Evolutionary conservation across 225 moss, liverwort and hornwort species (phyloP).

Genomic region (Takakia lepidozioides): DNA sequence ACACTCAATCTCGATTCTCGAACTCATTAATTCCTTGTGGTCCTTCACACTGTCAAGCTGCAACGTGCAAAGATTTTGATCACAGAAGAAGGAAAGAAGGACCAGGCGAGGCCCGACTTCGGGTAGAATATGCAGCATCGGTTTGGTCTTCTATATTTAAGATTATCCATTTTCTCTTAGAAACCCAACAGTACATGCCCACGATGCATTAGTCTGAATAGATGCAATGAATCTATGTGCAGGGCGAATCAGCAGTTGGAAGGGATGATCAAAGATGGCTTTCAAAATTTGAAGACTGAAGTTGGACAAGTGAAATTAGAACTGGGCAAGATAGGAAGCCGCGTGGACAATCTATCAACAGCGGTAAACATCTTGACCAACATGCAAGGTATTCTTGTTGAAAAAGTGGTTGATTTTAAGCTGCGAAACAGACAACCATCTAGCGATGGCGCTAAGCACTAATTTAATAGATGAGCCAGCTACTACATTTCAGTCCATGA

Average conservation of each 20-base stretch:
- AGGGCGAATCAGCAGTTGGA: constrained; percentile 21
- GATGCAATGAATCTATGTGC: neutral
- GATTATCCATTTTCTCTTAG: neutral
- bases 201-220: neutral
- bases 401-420: constrained; percentile 30
- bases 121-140: neutral
- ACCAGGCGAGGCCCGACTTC: neutral
- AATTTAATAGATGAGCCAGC: too few species aligned
- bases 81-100: neutral
- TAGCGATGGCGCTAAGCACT: too few species aligned
- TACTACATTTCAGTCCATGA: too few species aligned
- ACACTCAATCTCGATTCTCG: neutral
- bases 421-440: constrained; percentile 1
- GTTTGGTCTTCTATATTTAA: neutral
- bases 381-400: constrained; percentile 17
- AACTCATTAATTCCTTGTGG: too few species aligned
- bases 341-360: constrained; percentile 17
- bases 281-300: neutral
- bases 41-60: too few species aligned
- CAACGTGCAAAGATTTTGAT: too few species aligned
- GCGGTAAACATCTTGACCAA: constrained; percentile 23
- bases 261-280: constrained; percentile 13
- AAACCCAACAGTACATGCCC: neutral
- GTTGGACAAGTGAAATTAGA: constrained; percentile 5
- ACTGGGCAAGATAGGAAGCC: constrained; percentile 4